These are phyloP conservation scores for Lodderomyces oxycetoniae DNA, from an alignment of 1,139 yeast species.

Conservation along the genomic window DNA sequence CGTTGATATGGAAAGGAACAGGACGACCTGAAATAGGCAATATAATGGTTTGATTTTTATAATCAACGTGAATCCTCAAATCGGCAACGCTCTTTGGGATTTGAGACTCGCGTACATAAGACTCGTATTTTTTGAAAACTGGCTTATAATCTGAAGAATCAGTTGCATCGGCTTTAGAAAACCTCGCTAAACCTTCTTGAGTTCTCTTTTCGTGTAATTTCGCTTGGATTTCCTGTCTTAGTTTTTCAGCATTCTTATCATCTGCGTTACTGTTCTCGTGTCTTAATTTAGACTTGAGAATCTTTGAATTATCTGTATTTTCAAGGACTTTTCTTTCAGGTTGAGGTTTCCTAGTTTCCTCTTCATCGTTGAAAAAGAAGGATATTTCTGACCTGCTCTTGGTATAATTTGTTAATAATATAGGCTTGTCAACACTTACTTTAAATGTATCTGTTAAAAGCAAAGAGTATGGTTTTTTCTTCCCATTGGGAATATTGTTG, in stretches of 20 bases:
- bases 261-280: slow-evolving; percentile 70
- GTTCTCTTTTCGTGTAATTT: slow-evolving; percentile 81
- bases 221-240: slow-evolving; percentile 77
- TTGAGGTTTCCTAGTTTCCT: slow-evolving; percentile 19
- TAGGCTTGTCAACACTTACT: slow-evolving; percentile 58
- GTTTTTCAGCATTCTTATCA: slow-evolving; percentile 69
- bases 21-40: slow-evolving; percentile 94
- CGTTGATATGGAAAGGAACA: slow-evolving; percentile 93
- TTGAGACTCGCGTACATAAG: slow-evolving; percentile 89
- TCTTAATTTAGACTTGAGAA: slow-evolving; percentile 74
- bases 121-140: slow-evolving; percentile 86
- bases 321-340: slow-evolving; percentile 40
- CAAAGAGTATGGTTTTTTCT: slow-evolving; percentile 57
- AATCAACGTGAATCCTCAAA: slow-evolving; percentile 80
- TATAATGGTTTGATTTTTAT: slow-evolving; percentile 81
- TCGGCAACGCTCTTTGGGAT: slow-evolving; percentile 81
- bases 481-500: slow-evolving; percentile 48
- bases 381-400: slow-evolving; percentile 73
- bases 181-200: slow-evolving; percentile 77
- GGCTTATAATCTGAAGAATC: slow-evolving; percentile 64
- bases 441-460: slow-evolving; percentile 80
- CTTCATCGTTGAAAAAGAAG: slow-evolving; percentile 76
- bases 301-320: slow-evolving; percentile 53
- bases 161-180: slow-evolving; percentile 69
- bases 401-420: slow-evolving; percentile 68